Evolutionary conservation across 345 rosid genomes (phyloP), one percentile per base, ranked within the genome.

Genomic region (Jatropha curcas): DNA sequence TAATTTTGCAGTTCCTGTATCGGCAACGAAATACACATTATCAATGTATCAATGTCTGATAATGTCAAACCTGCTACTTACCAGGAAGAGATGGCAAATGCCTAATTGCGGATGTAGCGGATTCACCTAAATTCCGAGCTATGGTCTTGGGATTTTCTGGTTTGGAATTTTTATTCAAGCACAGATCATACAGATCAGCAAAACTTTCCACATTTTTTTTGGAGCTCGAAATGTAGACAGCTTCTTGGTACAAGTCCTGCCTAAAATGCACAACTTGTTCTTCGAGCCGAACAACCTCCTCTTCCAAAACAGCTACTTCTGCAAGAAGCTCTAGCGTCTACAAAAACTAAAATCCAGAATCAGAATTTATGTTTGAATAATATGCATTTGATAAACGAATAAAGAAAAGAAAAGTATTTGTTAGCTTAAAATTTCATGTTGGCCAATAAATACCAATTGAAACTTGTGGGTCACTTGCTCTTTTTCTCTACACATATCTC

Each of bases 221-320:
- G 45, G 89, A 82, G 17, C 88, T 82, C 45, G 97, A 88, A 77
- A 82, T 80, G 80, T 82, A 73, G 57, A 83, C 86, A 19, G 88
- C 89, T 84, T 92, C 97, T 77, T 88, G 92, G 80, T 92, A 89
- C 80, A 90, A 73, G 60, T 83, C 91, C 62, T 89, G 90, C 68
- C 93, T 81, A 57, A 82, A 86, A 80, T 87, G 86, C 70, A 92
- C 92, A 28, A 89, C 85, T 72, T 81, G 86, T 75, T 92, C 98
- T 81, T 94, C 98, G 7, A 94, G 89, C 76, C 97, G 84, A 43
- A 83, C 89, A 68, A 89, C 80, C 73, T 94, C 98, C 83, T 94
- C 98, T 76, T 94, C 98, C 74, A 92, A 41, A 46, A 94, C 96
- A 56, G 98, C 98, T 52, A 94, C 98, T 83, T 94, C 98, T 11